Evolutionary conservation across 2,329 filamentous ascomycete species (phyloP).

Genomic region (Alternaria hordeiaustralica): DNA sequence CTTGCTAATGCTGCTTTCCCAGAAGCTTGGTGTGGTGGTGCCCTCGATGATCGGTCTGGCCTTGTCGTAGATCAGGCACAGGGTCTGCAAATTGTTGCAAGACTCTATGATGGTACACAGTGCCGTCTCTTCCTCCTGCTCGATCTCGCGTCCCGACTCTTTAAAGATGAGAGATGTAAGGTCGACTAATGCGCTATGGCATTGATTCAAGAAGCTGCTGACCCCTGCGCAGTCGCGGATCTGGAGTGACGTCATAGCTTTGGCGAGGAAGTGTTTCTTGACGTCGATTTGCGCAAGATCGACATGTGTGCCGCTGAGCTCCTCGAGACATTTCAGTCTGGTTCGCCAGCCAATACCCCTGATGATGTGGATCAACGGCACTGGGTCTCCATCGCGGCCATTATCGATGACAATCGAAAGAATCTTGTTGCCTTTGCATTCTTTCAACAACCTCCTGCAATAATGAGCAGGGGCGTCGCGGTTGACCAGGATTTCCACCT

Average conservation of each 20-base stretch:
- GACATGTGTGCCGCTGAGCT: not conserved
- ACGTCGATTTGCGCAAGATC: too few relatives aligned
- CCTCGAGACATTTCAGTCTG: not conserved
- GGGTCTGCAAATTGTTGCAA: not conserved
- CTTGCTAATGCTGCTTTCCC: not conserved
- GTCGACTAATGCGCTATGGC: not conserved
- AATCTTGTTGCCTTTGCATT: too few relatives aligned
- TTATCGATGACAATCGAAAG: too few relatives aligned
- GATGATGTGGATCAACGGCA: not conserved
- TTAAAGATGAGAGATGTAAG: not conserved
- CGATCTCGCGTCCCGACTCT: not conserved
- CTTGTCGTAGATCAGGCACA: not conserved
- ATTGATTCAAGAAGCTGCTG: not conserved
- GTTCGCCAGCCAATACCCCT: not conserved
- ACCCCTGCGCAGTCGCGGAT: not conserved
- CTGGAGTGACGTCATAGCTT: too few relatives aligned
- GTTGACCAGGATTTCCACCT: not conserved
- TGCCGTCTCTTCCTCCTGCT: not conserved
- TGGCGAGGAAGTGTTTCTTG: too few relatives aligned
- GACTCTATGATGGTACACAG: not conserved
- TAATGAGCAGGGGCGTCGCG: not conserved
- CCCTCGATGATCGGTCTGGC: not conserved
- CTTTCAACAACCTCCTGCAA: not conserved
- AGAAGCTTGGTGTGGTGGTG: not conserved
- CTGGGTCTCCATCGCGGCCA: too few relatives aligned